These are phyloP conservation scores for Wickerhamomyces bovis DNA, from an alignment of 805 yeast species.

Conservation along the genomic window DNA sequence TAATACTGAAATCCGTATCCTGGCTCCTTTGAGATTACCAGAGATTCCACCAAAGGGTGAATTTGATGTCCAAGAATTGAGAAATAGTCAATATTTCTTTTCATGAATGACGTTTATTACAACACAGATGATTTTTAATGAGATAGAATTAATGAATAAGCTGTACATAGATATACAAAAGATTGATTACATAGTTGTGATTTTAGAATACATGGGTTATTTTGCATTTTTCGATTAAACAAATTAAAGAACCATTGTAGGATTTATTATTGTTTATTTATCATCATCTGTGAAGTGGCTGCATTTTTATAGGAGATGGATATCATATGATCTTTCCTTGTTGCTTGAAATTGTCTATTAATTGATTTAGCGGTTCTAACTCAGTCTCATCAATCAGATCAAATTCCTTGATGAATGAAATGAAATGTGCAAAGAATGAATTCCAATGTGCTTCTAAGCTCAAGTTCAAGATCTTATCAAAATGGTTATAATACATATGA, in stretches of 20 bases:
- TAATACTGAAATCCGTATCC: constrained; percentile 27
- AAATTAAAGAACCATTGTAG: background rate
- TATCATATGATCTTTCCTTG: constrained; percentile 74
- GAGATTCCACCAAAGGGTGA: constrained; percentile 74
- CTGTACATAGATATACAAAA: background rate
- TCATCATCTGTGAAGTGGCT: background rate
- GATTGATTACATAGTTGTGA: background rate
- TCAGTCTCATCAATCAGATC: constrained; percentile 75
- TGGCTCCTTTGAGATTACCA: constrained; percentile 69
- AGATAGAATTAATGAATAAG: background rate
- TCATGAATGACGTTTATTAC: constrained; percentile 19
- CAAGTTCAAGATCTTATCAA: constrained; percentile 86
- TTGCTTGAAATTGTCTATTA: constrained; percentile 73
- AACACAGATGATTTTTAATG: background rate
- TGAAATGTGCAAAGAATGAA: constrained; percentile 91
- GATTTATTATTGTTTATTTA: background rate
- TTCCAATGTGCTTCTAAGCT: constrained; percentile 97
- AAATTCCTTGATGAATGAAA: constrained; percentile 82
- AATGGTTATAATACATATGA: constrained; percentile 90
- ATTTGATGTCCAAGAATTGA: constrained; percentile 70
- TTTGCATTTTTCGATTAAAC: background rate
- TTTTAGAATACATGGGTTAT: background rate
- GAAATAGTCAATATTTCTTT: constrained; percentile 77
- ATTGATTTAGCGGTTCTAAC: constrained; percentile 66
- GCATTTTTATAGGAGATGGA: background rate